Conservation (phyloP, 164 flowering plant genomes). For the Vitis cinerea region DNA sequence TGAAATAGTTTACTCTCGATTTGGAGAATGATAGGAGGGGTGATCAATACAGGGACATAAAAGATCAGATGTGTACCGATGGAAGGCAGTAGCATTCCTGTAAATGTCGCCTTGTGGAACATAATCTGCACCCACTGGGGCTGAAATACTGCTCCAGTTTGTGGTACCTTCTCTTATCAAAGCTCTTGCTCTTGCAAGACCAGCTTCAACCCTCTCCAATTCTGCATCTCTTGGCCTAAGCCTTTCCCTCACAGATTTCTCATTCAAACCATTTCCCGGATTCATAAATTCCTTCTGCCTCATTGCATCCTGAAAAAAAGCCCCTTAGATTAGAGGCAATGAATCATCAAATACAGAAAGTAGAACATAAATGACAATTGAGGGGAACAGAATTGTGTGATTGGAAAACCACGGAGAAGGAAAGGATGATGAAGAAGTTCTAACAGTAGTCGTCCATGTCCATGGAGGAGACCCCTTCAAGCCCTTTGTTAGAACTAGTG, state of each 20-base stretch:
- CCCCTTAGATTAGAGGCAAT: neutral
- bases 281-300: too few relatives aligned
- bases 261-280: too few relatives aligned
- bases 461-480: constrained; percentile 1
- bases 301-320: too few relatives aligned
- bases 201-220: constrained; percentile 15
- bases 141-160: neutral
- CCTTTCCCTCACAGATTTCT: too few relatives aligned
- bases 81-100: constrained; percentile 12
- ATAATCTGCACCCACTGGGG: constrained; percentile 9
- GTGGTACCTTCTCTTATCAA: constrained; percentile 7
- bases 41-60: too few relatives aligned
- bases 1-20: too few relatives aligned
- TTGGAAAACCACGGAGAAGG: neutral
- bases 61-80: neutral
- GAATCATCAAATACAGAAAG: neutral
- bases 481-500: too few relatives aligned
- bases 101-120: constrained; percentile 14
- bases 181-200: constrained; percentile 14
- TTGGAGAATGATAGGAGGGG: too few relatives aligned
- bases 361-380: neutral
- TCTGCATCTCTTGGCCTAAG: neutral
- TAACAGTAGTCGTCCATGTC: neutral
- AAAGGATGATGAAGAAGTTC: neutral
- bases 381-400: neutral